Conservation (phyloP, 2,329 filamentous ascomycete species). For the Nemania sp. region DNA sequence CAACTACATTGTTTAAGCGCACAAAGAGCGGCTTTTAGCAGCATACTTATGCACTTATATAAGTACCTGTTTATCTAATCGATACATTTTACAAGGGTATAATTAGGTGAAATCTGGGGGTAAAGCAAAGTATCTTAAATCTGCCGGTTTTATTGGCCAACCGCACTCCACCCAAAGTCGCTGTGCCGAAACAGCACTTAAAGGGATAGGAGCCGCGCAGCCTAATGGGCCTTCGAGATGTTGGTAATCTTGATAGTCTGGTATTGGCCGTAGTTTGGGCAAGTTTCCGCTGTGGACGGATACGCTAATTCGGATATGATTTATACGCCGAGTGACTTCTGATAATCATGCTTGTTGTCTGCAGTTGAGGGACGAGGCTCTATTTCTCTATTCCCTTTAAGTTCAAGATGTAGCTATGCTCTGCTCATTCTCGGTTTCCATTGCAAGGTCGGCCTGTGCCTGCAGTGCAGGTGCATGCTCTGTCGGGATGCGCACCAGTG, state of each 20-base stretch:
- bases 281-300: not conserved
- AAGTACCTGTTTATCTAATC: too few species aligned
- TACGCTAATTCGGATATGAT: not conserved
- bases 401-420: conserved; percentile 40
- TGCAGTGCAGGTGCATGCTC: conserved; percentile 77
- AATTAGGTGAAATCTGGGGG: too few species aligned
- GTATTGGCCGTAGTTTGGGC: not conserved
- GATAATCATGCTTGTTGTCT: not conserved
- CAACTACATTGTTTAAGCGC: too few species aligned
- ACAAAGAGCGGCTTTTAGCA: too few species aligned
- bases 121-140: too few species aligned
- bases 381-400: not conserved
- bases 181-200: too few species aligned
- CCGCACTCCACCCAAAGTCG: too few species aligned
- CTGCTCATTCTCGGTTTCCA: conserved; percentile 60
- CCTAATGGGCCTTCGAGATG: too few species aligned
- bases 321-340: not conserved
- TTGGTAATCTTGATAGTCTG: not conserved
- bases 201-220: not conserved
- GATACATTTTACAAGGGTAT: too few species aligned
- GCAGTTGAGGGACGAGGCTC: not conserved
- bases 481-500: conserved; percentile 85
- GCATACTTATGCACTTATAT: too few species aligned
- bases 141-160: too few species aligned
- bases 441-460: conserved; percentile 67